phyloP scores from a whole-genome alignment of 768 basidiomycete species.

The Leccinum uliginosum region DNA sequence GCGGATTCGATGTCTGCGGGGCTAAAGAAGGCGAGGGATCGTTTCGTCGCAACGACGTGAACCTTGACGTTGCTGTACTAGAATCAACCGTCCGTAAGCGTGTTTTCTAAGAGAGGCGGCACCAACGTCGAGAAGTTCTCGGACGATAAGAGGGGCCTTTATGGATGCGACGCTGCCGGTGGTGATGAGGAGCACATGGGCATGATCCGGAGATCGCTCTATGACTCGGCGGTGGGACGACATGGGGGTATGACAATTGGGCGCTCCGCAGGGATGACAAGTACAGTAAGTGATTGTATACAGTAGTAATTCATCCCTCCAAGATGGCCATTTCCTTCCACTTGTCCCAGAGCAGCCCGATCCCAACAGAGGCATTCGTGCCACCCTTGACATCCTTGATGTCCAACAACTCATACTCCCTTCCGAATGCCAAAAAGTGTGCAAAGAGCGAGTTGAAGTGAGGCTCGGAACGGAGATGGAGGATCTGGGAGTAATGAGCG shows the following conservation, averaged over 20 bases:
- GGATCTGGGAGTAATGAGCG: slow-evolving; percentile 85
- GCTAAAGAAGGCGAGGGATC: slow-evolving; percentile 75
- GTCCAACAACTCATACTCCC: slow-evolving; percentile 88
- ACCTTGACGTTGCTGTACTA: slow-evolving; percentile 76
- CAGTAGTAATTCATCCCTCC: slow-evolving; percentile 31
- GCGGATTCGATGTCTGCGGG: slow-evolving; percentile 30
- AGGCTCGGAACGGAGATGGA: slow-evolving; percentile 90
- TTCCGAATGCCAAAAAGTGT: slow-evolving; percentile 94
- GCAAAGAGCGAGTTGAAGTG: slow-evolving; percentile 98
- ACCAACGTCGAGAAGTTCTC: slow-evolving; percentile 58
- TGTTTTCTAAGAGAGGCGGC: background rate
- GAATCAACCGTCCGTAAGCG: background rate
- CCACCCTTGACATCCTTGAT: slow-evolving; percentile 82
- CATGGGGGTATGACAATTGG: slow-evolving; percentile 8
- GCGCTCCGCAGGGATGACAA: no score
- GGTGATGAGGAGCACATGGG: slow-evolving; percentile 77
- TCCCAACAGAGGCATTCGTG: slow-evolving; percentile 56
- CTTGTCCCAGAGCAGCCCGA: slow-evolving; percentile 79
- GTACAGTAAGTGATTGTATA: background rate
- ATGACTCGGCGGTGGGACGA: slow-evolving; percentile 8
- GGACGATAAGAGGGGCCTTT: slow-evolving; percentile 86
- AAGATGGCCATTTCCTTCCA: slow-evolving; percentile 86
- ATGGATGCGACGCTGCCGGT: slow-evolving; percentile 96
- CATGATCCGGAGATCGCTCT: slow-evolving; percentile 20
- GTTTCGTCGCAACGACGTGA: slow-evolving; percentile 78